Percentiles rank a stretch among this genome's conserved stretches.
These are phyloP conservation scores for Priceomyces haplophilus DNA, from an alignment of 805 yeast species.

Conservation along the genomic window DNA sequence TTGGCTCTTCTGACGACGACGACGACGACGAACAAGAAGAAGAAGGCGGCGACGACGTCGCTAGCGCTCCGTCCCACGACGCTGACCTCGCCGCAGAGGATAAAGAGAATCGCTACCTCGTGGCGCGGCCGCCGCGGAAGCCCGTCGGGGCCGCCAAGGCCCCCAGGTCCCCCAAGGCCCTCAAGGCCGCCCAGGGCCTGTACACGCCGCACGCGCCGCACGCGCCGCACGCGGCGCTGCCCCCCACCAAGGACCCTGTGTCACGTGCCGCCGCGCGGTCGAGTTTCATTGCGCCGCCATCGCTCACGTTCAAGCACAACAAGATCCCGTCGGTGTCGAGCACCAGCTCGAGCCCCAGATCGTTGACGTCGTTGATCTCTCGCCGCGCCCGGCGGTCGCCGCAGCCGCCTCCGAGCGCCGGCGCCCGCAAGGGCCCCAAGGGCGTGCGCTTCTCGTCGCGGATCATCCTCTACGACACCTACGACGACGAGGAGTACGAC, in stretches of 20 bases:
- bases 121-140: no score
- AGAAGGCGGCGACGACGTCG: slow-evolving; percentile 9
- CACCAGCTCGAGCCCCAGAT: slow-evolving; percentile 28
- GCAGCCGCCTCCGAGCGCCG: neutral
- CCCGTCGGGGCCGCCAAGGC: no score
- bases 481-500: slow-evolving; percentile 79
- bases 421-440: no score
- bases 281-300: slow-evolving; percentile 10
- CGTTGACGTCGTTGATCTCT: slow-evolving; percentile 29
- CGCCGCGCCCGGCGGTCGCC: slow-evolving; percentile 25
- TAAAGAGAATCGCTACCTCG: slow-evolving; percentile 4
- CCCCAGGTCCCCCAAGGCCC: no score
- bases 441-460: slow-evolving; percentile 72
- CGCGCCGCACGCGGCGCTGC: no score
- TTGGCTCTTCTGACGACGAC: slow-evolving; percentile 28
- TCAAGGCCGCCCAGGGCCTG: no score
- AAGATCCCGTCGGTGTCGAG: slow-evolving; percentile 30
- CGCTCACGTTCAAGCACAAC: slow-evolving; percentile 28
- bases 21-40: slow-evolving; percentile 18
- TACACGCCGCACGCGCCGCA: no score
- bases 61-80: neutral
- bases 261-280: no score
- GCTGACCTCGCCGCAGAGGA: slow-evolving; percentile 2
- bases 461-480: slow-evolving; percentile 82
- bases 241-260: no score